Evolutionary conservation across 2,329 filamentous ascomycete genomes (phyloP).

Genomic region (Phaeosphaeria sp.): DNA sequence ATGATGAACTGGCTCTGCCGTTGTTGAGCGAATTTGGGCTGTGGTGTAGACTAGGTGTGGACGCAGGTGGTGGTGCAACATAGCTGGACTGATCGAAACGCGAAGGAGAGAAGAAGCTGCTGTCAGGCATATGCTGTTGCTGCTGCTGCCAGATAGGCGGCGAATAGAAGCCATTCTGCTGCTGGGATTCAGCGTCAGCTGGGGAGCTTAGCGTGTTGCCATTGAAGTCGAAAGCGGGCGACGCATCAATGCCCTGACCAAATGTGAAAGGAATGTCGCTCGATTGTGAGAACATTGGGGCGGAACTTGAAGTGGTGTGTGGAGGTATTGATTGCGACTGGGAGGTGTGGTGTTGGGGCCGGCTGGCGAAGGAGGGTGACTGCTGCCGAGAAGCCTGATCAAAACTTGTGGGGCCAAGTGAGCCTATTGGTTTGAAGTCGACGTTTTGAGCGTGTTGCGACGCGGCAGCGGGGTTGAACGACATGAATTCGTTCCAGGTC

Average conservation of each 20-base stretch:
- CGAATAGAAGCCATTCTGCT: slow-evolving; percentile 39
- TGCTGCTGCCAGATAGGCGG: slow-evolving; percentile 42
- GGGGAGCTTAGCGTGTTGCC: slow-evolving; percentile 41
- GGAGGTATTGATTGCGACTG: slow-evolving; percentile 28
- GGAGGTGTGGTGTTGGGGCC: slow-evolving; percentile 22
- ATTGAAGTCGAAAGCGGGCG: slow-evolving; percentile 45
- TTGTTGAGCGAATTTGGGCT: slow-evolving; percentile 46
- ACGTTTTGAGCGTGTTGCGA: slow-evolving; percentile 33
- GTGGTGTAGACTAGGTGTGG: slow-evolving; percentile 46
- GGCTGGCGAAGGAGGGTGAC: slow-evolving; percentile 33
- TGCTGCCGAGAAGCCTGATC: slow-evolving; percentile 35
- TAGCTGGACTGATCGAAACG: slow-evolving; percentile 34
- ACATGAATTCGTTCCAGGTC: slow-evolving; percentile 57
- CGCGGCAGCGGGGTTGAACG: slow-evolving; percentile 50
- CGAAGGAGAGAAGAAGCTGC: slow-evolving; percentile 34
- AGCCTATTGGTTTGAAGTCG: slow-evolving; percentile 31
- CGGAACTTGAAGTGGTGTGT: slow-evolving; percentile 29
- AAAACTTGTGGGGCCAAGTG: slow-evolving; percentile 36
- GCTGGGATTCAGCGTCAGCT: slow-evolving; percentile 29
- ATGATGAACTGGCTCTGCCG: slow-evolving; percentile 43
- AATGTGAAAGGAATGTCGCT: slow-evolving; percentile 41
- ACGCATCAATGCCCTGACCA: slow-evolving; percentile 37
- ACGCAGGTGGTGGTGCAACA: slow-evolving; percentile 32
- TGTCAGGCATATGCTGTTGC: slow-evolving; percentile 29
- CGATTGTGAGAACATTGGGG: slow-evolving; percentile 24